phyloP scores from a whole-genome alignment of 495 filamentous ascomycete species.

The Aspergillus incahuasiensis region DNA sequence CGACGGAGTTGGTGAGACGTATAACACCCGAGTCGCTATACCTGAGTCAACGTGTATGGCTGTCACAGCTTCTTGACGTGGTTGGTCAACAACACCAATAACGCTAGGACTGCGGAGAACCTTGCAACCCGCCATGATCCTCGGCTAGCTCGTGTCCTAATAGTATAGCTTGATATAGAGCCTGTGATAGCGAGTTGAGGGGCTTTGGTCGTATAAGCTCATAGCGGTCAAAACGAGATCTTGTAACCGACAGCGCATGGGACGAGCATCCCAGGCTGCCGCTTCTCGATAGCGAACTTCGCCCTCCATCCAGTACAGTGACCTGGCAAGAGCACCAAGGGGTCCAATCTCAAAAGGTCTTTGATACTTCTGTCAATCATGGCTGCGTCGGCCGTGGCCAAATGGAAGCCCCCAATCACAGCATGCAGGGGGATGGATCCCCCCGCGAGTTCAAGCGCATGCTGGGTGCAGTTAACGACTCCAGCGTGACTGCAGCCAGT shows the following conservation, averaged over 20 bases:
- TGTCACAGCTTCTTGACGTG: neutral
- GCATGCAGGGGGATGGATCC: slow-evolving; percentile 46
- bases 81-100: neutral
- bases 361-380: slow-evolving; percentile 44
- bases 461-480: slow-evolving; percentile 51
- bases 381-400: slow-evolving; percentile 44
- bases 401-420: slow-evolving; percentile 57
- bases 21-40: neutral
- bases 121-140: neutral
- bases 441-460: slow-evolving; percentile 42
- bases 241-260: slow-evolving; percentile 54
- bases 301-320: slow-evolving; percentile 61
- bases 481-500: slow-evolving; percentile 61
- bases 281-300: slow-evolving; percentile 55
- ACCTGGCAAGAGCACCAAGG: slow-evolving; percentile 52
- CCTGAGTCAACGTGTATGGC: neutral
- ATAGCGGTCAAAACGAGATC: slow-evolving; percentile 35
- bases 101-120: slow-evolving; percentile 5
- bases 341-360: slow-evolving; percentile 50
- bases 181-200: neutral
- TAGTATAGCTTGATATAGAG: neutral
- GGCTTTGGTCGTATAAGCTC: neutral
- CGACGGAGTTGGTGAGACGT: neutral
- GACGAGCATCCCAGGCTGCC: slow-evolving; percentile 51
- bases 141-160: neutral